Evolutionary conservation across 225 moss, liverwort and hornwort species (phyloP).

Genomic region (Sphagnum contortum): DNA sequence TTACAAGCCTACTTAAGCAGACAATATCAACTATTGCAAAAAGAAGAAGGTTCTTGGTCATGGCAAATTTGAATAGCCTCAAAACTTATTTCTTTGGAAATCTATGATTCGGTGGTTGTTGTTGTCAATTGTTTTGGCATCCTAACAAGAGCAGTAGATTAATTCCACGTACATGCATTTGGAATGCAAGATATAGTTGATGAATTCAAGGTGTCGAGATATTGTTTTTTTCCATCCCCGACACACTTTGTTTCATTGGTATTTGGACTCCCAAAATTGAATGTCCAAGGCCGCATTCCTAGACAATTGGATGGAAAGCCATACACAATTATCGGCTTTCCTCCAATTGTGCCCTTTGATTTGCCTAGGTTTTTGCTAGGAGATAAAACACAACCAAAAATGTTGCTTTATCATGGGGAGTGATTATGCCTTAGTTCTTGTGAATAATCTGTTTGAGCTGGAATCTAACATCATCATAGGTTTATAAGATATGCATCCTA

Average conservation of each 20-base stretch:
- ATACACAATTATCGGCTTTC: constrained; percentile 24
- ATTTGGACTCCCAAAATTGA: constrained; percentile 28
- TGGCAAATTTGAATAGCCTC: no score
- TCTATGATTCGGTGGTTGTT: no score
- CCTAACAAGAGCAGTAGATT: no score
- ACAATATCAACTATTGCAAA: no score
- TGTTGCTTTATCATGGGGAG: constrained; percentile 24
- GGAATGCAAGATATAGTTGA: no score
- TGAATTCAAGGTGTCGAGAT: no score
- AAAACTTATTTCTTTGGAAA: no score
- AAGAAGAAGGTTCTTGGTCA: no score
- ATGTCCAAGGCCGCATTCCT: constrained; percentile 20
- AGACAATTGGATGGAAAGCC: neutral
- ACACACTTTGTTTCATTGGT: constrained; percentile 12
- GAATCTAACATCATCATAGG: constrained; percentile 13
- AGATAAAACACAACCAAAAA: neutral
- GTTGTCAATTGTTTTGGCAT: no score
- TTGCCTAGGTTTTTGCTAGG: constrained; percentile 29
- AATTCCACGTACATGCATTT: no score
- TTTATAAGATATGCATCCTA: constrained; percentile 3
- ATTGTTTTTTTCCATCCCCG: no score
- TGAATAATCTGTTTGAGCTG: constrained; percentile 36
- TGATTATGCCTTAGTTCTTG: constrained; percentile 21
- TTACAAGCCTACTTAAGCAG: no score
- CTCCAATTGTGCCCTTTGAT: constrained; percentile 20